These are phyloP conservation scores for Elongisporangium undulatum DNA, from an alignment of 352 stramenopile genomes.

Conservation along the genomic window DNA sequence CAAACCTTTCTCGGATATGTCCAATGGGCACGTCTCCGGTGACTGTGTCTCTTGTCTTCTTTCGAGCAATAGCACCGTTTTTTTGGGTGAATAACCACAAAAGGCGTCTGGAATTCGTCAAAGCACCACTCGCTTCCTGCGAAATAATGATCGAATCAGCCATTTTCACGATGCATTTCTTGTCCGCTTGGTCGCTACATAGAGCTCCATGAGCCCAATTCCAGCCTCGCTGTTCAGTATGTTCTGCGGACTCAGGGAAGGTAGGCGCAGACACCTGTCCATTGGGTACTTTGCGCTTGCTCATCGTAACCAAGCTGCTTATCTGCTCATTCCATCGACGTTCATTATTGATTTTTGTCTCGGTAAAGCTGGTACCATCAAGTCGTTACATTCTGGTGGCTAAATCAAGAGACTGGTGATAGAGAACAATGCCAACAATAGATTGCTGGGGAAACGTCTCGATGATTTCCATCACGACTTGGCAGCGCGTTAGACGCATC, in stretches of 20 bases:
- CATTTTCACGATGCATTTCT: constrained; percentile 26
- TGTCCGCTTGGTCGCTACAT: background rate
- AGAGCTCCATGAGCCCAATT: background rate
- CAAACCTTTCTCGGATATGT: constrained; percentile 46
- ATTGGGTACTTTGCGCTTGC: background rate
- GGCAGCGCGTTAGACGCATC: background rate
- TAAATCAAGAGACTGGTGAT: background rate
- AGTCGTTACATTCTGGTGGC: background rate
- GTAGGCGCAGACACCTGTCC: background rate
- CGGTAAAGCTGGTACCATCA: background rate
- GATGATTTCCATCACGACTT: background rate
- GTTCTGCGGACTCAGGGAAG: background rate
- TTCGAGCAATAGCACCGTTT: constrained; percentile 34
- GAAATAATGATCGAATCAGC: constrained; percentile 33
- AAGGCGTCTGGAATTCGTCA: background rate
- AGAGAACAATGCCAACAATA: background rate
- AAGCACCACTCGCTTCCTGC: constrained; percentile 3
- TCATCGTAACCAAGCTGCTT: background rate
- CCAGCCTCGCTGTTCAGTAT: background rate
- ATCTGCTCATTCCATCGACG: background rate
- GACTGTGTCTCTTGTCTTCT: constrained; percentile 19
- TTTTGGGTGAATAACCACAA: constrained; percentile 53
- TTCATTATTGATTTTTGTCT: background rate
- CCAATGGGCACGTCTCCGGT: constrained; percentile 10
- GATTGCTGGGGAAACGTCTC: background rate